Conservation (phyloP, 768 basidiomycete genomes). For the Russula emetica region DNA sequence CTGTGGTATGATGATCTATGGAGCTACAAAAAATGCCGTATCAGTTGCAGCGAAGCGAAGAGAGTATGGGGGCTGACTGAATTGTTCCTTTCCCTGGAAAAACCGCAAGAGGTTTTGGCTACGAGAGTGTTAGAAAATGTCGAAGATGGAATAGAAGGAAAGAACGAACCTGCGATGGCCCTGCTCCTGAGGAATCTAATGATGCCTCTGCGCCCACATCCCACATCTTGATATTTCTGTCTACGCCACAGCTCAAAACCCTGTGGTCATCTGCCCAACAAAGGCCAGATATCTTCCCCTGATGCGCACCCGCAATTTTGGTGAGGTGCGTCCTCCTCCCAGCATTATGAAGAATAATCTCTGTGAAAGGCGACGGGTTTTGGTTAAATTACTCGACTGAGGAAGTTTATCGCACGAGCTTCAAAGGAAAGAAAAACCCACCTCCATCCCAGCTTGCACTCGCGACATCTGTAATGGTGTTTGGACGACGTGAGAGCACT, state of each 20-base stretch:
- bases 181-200: conserved; percentile 35
- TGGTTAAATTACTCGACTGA: neutral
- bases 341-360: conserved; percentile 82
- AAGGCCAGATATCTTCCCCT: conserved; percentile 80
- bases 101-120: conserved; percentile 58
- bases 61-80: conserved; percentile 56
- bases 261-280: conserved; percentile 63
- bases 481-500: conserved; percentile 18
- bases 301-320: conserved; percentile 67
- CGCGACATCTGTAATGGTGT: conserved; percentile 33
- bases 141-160: neutral
- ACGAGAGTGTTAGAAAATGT: conserved; percentile 11
- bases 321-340: conserved; percentile 50
- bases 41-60: neutral
- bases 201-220: conserved; percentile 37
- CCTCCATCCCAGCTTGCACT: conserved; percentile 89
- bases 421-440: conserved; percentile 41
- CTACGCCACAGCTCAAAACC: conserved; percentile 76
- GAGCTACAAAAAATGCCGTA: conserved; percentile 46
- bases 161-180: conserved; percentile 39
- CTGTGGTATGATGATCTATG: conserved; percentile 89
- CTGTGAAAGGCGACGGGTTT: conserved; percentile 43
- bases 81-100: conserved; percentile 86
- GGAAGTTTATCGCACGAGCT: neutral
- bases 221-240: conserved; percentile 83